A percentile compares a stretch with the other conserved stretches of the same genome.
Conservation (phyloP, 345 rosid species). For the Ailanthus altissimus region DNA sequence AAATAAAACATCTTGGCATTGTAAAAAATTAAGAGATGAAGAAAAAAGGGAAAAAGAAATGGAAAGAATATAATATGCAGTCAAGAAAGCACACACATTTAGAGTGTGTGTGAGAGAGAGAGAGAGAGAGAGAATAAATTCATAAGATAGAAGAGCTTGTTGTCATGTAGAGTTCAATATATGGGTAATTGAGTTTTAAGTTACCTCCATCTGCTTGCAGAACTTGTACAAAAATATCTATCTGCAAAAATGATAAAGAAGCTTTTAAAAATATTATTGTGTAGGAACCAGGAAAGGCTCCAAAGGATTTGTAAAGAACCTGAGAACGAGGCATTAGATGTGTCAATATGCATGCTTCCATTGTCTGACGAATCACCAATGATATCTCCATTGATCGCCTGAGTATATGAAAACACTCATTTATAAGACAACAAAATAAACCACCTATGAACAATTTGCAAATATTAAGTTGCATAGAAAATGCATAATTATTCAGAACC, state of each 20-base stretch:
- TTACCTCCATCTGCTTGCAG: conserved; percentile 99
- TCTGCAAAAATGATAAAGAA: conserved; percentile 47
- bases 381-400: conserved; percentile 98
- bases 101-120: no score
- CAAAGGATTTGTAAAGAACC: conserved; percentile 40
- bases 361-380: conserved; percentile 85
- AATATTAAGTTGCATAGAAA: background rate
- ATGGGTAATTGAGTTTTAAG: conserved; percentile 10
- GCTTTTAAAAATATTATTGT: conserved; percentile 4
- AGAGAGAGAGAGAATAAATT: background rate
- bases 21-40: no score
- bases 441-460: background rate
- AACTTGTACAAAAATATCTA: conserved; percentile 92
- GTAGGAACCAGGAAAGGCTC: background rate
- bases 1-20: no score
- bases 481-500: background rate
- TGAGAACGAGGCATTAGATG: conserved; percentile 89
- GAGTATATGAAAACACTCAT: conserved; percentile 21
- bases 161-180: conserved; percentile 1
- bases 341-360: conserved; percentile 91
- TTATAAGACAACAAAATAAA: background rate
- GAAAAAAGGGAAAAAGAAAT: background rate
- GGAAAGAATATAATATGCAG: background rate
- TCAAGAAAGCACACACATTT: background rate
- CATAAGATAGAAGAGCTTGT: background rate